Evolutionary conservation across 208 protist genomes (phyloP).

Genomic region (Borovskyia barvae): DNA sequence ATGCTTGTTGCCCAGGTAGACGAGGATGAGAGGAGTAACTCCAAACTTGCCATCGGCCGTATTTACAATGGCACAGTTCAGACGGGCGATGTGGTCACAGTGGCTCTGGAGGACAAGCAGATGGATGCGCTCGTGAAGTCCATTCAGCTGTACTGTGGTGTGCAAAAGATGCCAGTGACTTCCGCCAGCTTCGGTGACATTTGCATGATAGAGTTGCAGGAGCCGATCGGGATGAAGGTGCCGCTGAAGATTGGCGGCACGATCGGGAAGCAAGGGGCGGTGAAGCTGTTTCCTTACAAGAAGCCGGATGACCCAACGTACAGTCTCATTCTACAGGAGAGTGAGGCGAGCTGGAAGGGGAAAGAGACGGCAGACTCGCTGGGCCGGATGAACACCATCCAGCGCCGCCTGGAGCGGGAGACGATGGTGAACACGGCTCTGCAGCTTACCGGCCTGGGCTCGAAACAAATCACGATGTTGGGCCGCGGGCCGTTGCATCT

Average conservation of each 20-base stretch:
- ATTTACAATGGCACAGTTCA: conserved; percentile 89
- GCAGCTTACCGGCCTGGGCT: conserved; percentile 46
- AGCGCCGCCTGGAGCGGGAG: conserved; percentile 88
- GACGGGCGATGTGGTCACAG: conserved; percentile 84
- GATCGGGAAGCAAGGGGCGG: conserved; percentile 61
- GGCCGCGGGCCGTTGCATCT: conserved; percentile 97
- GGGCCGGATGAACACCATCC: conserved; percentile 57
- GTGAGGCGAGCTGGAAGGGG: conserved; percentile 84
- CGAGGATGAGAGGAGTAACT: conserved; percentile 68
- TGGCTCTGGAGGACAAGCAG: conserved; percentile 79
- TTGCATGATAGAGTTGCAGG: conserved; percentile 78
- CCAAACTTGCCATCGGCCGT: conserved; percentile 92
- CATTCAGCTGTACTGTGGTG: conserved; percentile 85
- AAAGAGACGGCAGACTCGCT: conserved; percentile 87
- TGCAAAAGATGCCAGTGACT: conserved; percentile 65
- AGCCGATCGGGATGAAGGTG: conserved; percentile 83
- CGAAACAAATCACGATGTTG: conserved; percentile 77
- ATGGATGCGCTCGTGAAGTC: conserved; percentile 85
- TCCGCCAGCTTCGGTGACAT: conserved; percentile 84
- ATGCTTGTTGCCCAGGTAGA: conserved; percentile 96
- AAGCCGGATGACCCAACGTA: conserved; percentile 95
- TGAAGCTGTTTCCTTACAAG: conserved; percentile 79
- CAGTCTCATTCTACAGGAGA: conserved; percentile 90
- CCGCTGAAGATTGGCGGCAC: conserved; percentile 89
- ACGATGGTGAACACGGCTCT: conserved; percentile 94